phyloP scores from a whole-genome alignment of 768 basidiomycete genomes.

The Pulveroboletus sp. region DNA sequence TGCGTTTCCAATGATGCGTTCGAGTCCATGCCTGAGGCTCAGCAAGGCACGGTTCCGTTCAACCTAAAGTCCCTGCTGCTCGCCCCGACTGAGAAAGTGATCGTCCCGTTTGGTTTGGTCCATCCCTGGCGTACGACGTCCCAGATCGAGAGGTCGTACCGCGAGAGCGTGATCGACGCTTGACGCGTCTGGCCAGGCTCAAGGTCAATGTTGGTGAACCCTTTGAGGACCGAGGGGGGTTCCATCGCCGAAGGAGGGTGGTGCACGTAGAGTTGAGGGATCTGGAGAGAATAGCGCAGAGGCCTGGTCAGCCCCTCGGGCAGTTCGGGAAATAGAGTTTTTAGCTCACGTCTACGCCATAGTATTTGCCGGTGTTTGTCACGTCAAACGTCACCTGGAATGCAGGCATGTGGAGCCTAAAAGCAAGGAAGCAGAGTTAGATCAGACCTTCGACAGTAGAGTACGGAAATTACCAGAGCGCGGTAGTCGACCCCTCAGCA shows the following conservation, averaged over 20 bases:
- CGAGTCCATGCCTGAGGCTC: constrained; percentile 1
- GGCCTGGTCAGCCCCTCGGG: too few species aligned
- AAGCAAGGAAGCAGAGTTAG: not conserved
- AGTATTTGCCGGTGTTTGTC: constrained; percentile 55
- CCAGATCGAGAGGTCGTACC: constrained; percentile 75
- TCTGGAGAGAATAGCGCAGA: constrained; percentile 42
- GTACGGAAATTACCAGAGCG: constrained; percentile 47
- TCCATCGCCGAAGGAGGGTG: constrained; percentile 60
- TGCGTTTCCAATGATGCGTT: not conserved
- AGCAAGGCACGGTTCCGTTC: constrained; percentile 35
- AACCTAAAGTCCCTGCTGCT: constrained; percentile 64
- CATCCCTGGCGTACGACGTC: constrained; percentile 71
- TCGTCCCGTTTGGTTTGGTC: constrained; percentile 61
- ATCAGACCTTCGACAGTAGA: not conserved
- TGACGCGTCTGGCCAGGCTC: constrained; percentile 41
- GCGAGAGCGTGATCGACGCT: constrained; percentile 56
- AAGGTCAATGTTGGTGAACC: constrained; percentile 60
- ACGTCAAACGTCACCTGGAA: constrained; percentile 62
- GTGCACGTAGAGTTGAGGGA: constrained; percentile 73
- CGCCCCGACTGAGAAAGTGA: constrained; percentile 60
- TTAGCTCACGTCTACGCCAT: constrained; percentile 61
- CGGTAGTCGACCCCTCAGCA: constrained; percentile 55
- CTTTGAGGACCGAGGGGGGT: constrained; percentile 67
- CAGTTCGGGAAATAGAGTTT: too few species aligned
- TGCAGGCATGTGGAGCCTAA: constrained; percentile 62